A percentile compares a stretch with the other conserved stretches of the same genome.
Evolutionary conservation across 495 filamentous ascomycete species (phyloP).

Genomic region (Penicillium waksmanii): DNA sequence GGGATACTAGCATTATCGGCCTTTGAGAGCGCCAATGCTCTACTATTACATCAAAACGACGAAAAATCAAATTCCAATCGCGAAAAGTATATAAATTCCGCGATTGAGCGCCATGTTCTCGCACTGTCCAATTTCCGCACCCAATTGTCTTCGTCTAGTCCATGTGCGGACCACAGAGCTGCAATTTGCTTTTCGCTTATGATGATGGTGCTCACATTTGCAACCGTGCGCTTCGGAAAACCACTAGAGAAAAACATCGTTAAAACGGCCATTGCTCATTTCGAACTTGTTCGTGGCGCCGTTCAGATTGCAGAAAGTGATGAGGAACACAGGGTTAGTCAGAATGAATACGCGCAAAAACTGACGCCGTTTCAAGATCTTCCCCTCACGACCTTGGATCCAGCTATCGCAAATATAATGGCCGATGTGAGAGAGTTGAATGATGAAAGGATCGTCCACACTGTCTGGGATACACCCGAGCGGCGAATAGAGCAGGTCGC

Average conservation of each 20-base stretch:
- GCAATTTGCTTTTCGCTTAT: constrained; percentile 4
- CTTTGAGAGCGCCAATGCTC: background rate
- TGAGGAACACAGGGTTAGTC: background rate
- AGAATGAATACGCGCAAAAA: constrained; percentile 10
- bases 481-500: constrained; percentile 2
- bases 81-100: background rate
- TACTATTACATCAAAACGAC: background rate
- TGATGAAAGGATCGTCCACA: constrained; percentile 3
- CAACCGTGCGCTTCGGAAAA: background rate
- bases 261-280: background rate
- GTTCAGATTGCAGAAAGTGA: constrained; percentile 3
- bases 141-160: background rate
- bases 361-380: constrained; percentile 3
- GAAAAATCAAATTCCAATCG: background rate
- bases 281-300: constrained; percentile 9
- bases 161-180: background rate
- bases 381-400: background rate
- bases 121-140: constrained; percentile 4
- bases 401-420: background rate
- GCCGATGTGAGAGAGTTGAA: background rate
- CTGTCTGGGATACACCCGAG: background rate
- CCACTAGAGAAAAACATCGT: background rate
- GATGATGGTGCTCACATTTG: constrained; percentile 9
- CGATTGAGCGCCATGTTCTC: constrained; percentile 2
- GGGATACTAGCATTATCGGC: constrained; percentile 7